Evolutionary conservation across 2,329 filamentous ascomycete species (phyloP).

Genomic region (Zasmidium angulare): DNA sequence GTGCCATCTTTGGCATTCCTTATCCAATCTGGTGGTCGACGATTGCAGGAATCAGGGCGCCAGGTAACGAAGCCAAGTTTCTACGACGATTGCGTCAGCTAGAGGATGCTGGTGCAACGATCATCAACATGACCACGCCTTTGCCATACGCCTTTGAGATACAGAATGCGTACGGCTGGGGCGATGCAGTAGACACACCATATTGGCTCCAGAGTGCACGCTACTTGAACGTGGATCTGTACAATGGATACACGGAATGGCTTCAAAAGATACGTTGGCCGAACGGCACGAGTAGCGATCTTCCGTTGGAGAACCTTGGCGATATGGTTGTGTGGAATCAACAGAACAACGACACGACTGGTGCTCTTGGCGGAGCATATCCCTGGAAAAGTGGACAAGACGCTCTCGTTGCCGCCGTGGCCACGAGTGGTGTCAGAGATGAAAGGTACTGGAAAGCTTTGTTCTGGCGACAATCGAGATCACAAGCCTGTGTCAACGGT

Average conservation of each 20-base stretch:
- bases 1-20: constrained; percentile 67
- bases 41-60: constrained; percentile 49
- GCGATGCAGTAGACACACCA: constrained; percentile 9
- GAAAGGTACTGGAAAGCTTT: constrained; percentile 68
- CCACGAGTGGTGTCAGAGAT: constrained; percentile 60
- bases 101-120: constrained; percentile 60
- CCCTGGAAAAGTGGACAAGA: constrained; percentile 52
- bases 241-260: constrained; percentile 11
- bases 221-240: constrained; percentile 9
- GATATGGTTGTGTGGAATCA: constrained; percentile 11
- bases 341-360: constrained; percentile 10
- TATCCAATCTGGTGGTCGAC: constrained; percentile 68
- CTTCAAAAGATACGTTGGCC: constrained; percentile 9
- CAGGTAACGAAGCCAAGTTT: constrained; percentile 8
- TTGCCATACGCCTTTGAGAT: constrained; percentile 8
- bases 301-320: constrained; percentile 8
- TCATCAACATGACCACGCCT: constrained; percentile 67
- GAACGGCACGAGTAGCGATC: neutral
- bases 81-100: constrained; percentile 4
- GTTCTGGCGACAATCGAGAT: constrained; percentile 42
- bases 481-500: constrained; percentile 40
- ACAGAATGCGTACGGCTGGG: constrained; percentile 11
- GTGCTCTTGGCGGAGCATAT: constrained; percentile 9
- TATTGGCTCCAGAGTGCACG: constrained; percentile 9
- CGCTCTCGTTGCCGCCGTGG: constrained; percentile 63